Evolutionary conservation across 2,329 filamentous ascomycete species (phyloP), one percentile per base, ranked within the genome.

Genomic region (Fusarium sp.): DNA sequence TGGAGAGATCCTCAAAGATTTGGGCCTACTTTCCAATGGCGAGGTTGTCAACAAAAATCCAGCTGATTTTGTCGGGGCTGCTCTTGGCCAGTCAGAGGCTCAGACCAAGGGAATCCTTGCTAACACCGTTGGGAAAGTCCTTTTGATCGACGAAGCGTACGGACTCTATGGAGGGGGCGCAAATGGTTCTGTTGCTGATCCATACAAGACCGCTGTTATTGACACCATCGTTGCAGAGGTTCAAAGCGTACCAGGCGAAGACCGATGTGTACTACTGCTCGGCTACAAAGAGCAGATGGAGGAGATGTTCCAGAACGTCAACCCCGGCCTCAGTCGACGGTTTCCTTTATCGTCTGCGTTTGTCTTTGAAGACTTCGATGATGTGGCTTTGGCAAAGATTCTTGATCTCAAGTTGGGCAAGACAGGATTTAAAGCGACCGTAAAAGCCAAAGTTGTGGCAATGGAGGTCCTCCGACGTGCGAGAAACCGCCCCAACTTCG

Each of bases 111-210:
- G 83, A 0, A 94, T 95, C 10, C 83, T 95, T 0, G 88, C 87
- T 0, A 81, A 89, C 0, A 89, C 91, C 0, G 70, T 86, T 0
- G 93, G 93, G 0, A 95, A 95, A 70, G 91, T 95, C 0, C 85
- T 95, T 0, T 88, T 95, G 17, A 94, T 95, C 5, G 93, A 95
- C 67, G 93, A 96, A 76, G 92, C 92, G 0, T 95, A 95, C 69
- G 89, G 89, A 37, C 83, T 95, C 0, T 87, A 85, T 48, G 79
- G 81, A 3, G 84, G 83, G 44, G 79, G 81, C 3, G 82, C 82
- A 1, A 77, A 78, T 5, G 78, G 64, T 2, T 67, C 65, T 0
- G 6, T 57, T 0, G 68, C 63, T 0, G 81, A 82, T 15, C 76
- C 79, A 0, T 94, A 81, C 80, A 91, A 89, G 75, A 86, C 83